Base-by-base conservation (phyloP, 805 yeast genomes). In the Suhomyces sp. region DNA sequence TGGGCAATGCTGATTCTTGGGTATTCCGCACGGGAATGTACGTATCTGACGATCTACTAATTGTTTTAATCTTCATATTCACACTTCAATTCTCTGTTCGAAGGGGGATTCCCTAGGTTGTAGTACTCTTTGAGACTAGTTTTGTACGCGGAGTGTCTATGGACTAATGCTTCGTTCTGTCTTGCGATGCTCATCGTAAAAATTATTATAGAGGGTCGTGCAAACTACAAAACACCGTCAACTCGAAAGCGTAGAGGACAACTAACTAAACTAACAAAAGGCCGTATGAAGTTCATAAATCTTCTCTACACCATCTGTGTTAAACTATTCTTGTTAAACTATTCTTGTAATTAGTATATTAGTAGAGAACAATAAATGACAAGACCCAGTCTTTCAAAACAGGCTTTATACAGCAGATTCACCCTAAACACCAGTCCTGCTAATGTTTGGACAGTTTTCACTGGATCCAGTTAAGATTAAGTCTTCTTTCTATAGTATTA, bases 11-110 rank as follows among this genome's bases (percentile, higher is more conserved):
- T 2, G 93, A 84, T 62, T 90, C 93, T 67, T 94, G 97, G 0
- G 96, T 84, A 69, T 89, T 90, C 59, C 91, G 78, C 44, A 89
- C 97, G 0, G 99, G 98, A 5, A 94, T 89, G 71, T 93, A 94
- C 41, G 87, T 82, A 65, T 94, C 99, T 8, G 96, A 78, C 4
- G 97, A 92, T 63, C 99, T 77, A 54, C 90, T 85, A 41, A 91
- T 86, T 5, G 97, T 89, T 64, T 90, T 91, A 58, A 91, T 83
- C 79, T 91, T 91, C 97, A 82, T 82, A 22, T 33, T 42, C 1
- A 6, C 40, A 10, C 13, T 31, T 12, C 15, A 31, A 3, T 3
- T 27, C 31, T 27, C 31, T 9, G 31, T 3, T 27, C 31, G 12
- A 9, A 27, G 9, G 6, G 8, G 27, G 9, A 6, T 26, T 26